These are phyloP conservation scores for Penicillium desertorum DNA, from an alignment of 495 filamentous ascomycete genomes.

Conservation along the genomic window DNA sequence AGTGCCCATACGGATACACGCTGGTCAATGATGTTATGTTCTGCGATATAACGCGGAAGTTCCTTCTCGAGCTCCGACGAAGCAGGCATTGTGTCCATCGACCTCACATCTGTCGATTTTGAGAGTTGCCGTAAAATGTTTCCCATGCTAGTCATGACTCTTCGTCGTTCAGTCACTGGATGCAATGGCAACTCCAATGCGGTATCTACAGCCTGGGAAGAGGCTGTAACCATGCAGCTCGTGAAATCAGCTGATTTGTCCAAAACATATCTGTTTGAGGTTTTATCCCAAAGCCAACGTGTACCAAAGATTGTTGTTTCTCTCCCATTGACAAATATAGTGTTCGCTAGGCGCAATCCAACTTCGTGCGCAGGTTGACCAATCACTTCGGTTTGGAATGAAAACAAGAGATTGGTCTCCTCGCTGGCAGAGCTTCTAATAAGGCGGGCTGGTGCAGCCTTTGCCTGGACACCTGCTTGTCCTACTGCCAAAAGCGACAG, in stretches of 20 bases:
- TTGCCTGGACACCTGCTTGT: slow-evolving; percentile 32
- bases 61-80: slow-evolving; percentile 71
- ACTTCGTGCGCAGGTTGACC: slow-evolving; percentile 29
- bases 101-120: slow-evolving; percentile 44
- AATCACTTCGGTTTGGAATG: slow-evolving; percentile 15
- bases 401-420: slow-evolving; percentile 38
- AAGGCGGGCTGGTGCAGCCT: slow-evolving; percentile 31
- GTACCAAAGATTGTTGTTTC: slow-evolving; percentile 59
- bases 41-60: slow-evolving; percentile 59
- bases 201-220: slow-evolving; percentile 20
- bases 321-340: slow-evolving; percentile 69
- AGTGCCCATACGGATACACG: slow-evolving; percentile 76
- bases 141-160: slow-evolving; percentile 67
- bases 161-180: slow-evolving; percentile 63
- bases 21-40: slow-evolving; percentile 42
- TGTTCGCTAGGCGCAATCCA: slow-evolving; percentile 70
- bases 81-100: slow-evolving; percentile 57
- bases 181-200: slow-evolving; percentile 53
- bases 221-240: slow-evolving; percentile 29
- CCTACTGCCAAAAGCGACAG: slow-evolving; percentile 36
- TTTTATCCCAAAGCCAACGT: slow-evolving; percentile 48
- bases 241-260: slow-evolving; percentile 34
- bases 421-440: slow-evolving; percentile 33
- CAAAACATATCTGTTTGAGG: slow-evolving; percentile 24
- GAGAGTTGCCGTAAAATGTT: slow-evolving; percentile 74